A percentile compares a stretch with the other conserved stretches of the same genome.
Evolutionary conservation across 305 asterid species (phyloP).

Genomic region (Rubia peregrina): DNA sequence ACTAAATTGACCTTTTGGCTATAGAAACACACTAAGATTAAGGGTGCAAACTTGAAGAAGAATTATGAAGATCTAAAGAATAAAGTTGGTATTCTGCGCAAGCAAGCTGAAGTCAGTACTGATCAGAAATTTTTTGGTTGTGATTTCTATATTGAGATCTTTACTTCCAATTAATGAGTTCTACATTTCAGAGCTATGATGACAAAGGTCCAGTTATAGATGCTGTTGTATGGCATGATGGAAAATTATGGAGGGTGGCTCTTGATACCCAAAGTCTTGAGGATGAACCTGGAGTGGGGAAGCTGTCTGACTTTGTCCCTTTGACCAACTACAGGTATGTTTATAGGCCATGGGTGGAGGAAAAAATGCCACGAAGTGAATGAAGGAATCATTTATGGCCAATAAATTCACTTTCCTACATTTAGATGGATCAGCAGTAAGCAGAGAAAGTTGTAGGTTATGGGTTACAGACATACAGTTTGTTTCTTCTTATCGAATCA

Average conservation of each 20-base stretch:
- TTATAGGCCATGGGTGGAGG: neutral
- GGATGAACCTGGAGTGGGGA: conserved; percentile 71
- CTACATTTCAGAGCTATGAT: conserved; percentile 56
- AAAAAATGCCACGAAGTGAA: neutral
- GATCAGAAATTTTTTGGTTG: conserved; percentile 5
- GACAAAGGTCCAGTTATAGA: conserved; percentile 94
- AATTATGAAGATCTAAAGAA: conserved; percentile 79
- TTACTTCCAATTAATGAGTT: conserved; percentile 18
- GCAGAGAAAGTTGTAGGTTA: neutral
- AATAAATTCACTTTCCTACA: neutral
- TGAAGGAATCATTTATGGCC: conserved; percentile 3
- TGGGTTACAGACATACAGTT: neutral
- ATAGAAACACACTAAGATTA: conserved; percentile 64
- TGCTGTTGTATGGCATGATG: conserved; percentile 99
- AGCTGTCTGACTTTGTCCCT: conserved; percentile 78
- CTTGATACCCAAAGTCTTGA: conserved; percentile 91
- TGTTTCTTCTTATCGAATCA: neutral
- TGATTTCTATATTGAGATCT: conserved; percentile 14
- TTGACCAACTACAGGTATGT: conserved; percentile 85
- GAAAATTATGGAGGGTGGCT: conserved; percentile 95
- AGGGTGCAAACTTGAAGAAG: conserved; percentile 55
- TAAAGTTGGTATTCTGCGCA: conserved; percentile 81
- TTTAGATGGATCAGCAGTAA: neutral
- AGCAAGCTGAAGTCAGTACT: conserved; percentile 72
- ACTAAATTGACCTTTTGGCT: conserved; percentile 12